Evolutionary conservation across 805 yeast genomes (phyloP), one percentile per base, ranked within the genome.

Genomic region (Yarrowia keelungensis): DNA sequence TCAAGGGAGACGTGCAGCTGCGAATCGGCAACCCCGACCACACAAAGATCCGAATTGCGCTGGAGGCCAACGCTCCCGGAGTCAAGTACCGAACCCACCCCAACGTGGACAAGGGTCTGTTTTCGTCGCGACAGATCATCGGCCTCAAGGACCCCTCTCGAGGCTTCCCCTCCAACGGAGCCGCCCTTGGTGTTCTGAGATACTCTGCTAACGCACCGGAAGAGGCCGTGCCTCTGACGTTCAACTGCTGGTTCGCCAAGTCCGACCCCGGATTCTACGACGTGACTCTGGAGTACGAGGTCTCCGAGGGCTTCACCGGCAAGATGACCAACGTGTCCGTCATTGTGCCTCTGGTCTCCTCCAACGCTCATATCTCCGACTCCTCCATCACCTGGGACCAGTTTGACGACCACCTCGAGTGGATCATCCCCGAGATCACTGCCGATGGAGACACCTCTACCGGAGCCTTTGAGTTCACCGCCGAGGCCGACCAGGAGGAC

Each of bases 11-110:
- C 73, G 82, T 94, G 73, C 97, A 92, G 79, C 82, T 95, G 76
- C 88, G 97, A 77, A 87, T 95, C 71, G 92, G 89, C 77, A 86
- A 92, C 74, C 81, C 89, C n/a, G 85, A 83, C 47, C 82, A 88
- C 72, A 87, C 96, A 14, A 85, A 84, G 73, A 85, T 92, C 68
- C 86, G 85, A 76, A 83, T 95, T 70, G 75, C 84, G 71, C 80
- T 93, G 72, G 78, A 81, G 50, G 82, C 87, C 50, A 79, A 81
- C 50, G 79, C 83, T 78, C 82, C 46, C 78, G 86, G 81, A 71
- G 81, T 87, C 56, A 92, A 89, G 76, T 95, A 86, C 82, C 93
- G 93, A 79, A 92, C 98, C 15, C 97, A 95, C 81, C 99, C 99
- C 71, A 93, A 94, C 77, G 96, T 95, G 72, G 98, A 95, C 80